Conservation (phyloP, 768 basidiomycete genomes). For the Hemileccinum impolitum region DNA sequence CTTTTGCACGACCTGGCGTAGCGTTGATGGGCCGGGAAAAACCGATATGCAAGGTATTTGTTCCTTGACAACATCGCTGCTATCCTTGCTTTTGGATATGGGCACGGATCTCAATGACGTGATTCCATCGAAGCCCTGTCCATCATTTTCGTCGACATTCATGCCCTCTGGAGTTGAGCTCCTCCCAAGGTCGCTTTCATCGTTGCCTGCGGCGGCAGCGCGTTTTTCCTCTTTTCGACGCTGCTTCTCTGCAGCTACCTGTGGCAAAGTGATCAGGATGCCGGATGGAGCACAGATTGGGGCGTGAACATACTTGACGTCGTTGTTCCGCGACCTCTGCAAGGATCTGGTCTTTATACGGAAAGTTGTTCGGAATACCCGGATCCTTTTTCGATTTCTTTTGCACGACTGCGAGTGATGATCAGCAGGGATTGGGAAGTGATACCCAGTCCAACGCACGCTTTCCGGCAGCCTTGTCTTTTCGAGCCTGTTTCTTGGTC, state of each 20-base stretch:
- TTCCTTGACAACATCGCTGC: background rate
- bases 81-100: slow-evolving; percentile 1
- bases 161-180: slow-evolving; percentile 27
- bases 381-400: slow-evolving; percentile 69
- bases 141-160: slow-evolving; percentile 29
- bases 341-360: slow-evolving; percentile 91
- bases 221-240: slow-evolving; percentile 64
- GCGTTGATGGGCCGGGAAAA: slow-evolving; percentile 25
- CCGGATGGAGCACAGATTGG: background rate
- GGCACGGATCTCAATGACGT: slow-evolving; percentile 18
- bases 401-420: slow-evolving; percentile 29
- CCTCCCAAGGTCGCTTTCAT: slow-evolving; percentile 27
- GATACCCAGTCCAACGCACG: slow-evolving; percentile 41
- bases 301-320: slow-evolving; percentile 46
- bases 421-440: background rate
- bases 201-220: slow-evolving; percentile 32
- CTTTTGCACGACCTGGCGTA: slow-evolving; percentile 54
- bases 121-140: slow-evolving; percentile 38
- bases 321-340: slow-evolving; percentile 86
- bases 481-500: slow-evolving; percentile 68
- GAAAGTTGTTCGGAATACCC: slow-evolving; percentile 90
- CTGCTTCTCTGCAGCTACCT: slow-evolving; percentile 80
- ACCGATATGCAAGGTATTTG: slow-evolving; percentile 20
- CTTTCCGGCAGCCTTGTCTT: slow-evolving; percentile 78
- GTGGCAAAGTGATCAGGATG: background rate